A percentile compares a stretch with the other conserved stretches of the same genome.
Evolutionary conservation across 495 filamentous ascomycete species (phyloP).

Genomic region (Penicillium tannophilum): DNA sequence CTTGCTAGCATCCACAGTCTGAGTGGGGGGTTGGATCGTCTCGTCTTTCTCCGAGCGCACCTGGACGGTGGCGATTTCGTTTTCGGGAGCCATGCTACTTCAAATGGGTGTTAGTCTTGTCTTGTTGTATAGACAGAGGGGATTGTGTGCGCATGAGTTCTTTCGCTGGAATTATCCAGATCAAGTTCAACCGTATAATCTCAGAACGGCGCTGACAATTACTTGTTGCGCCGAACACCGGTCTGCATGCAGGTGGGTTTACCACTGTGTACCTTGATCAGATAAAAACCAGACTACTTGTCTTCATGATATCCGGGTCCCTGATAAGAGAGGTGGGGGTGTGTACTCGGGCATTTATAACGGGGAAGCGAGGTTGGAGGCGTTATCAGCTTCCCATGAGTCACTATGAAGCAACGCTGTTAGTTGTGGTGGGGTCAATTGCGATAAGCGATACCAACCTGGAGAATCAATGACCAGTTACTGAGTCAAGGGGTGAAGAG

Average conservation of each 20-base stretch:
- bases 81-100: conserved; percentile 40
- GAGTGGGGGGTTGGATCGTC: conserved; percentile 11
- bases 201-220: conserved; percentile 47
- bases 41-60: conserved; percentile 28
- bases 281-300: conserved; percentile 47
- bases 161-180: conserved; percentile 66
- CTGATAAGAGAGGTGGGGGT: conserved; percentile 30
- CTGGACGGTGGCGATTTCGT: conserved; percentile 35
- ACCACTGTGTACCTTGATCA: conserved; percentile 52
- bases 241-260: conserved; percentile 49
- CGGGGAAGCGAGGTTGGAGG: neutral
- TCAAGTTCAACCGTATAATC: conserved; percentile 65
- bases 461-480: neutral
- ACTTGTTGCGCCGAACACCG: conserved; percentile 44
- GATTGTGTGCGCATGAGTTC: conserved; percentile 51
- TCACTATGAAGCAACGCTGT: conserved; percentile 25
- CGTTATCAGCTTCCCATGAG: conserved; percentile 15
- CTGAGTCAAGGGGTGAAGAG: neutral
- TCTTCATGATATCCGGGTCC: conserved; percentile 42
- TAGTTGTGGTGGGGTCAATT: conserved; percentile 10
- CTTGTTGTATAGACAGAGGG: neutral
- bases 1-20: conserved; percentile 16
- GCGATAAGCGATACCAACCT: conserved; percentile 7
- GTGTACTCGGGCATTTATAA: conserved; percentile 29
- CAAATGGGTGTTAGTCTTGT: conserved; percentile 23